Percentiles rank a stretch among this genome's conserved stretches.
Conservation (phyloP, 2,329 filamentous ascomycete genomes). For the Neopestalotiopsis sp. region DNA sequence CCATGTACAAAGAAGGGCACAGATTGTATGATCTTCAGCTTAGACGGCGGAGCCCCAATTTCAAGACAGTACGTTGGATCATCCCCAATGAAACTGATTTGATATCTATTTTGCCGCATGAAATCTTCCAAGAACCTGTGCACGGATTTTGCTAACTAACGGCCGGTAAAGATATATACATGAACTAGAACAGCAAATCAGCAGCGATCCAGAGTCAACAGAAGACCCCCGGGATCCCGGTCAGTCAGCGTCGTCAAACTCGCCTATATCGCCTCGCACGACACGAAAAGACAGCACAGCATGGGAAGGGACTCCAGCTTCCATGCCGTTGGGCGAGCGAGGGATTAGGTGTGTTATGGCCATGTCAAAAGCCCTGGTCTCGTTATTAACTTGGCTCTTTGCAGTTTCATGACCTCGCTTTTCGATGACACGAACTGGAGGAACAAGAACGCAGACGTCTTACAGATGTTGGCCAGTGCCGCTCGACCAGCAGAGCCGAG, state of each 20-base stretch:
- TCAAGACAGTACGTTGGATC: conserved; percentile 26
- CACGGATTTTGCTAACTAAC: too few relatives aligned
- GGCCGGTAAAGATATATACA: conserved; percentile 23
- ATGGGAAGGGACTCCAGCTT: background rate
- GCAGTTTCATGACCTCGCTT: conserved; percentile 13
- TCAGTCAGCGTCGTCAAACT: background rate
- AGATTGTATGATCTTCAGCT: conserved; percentile 34
- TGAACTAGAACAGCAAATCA: conserved; percentile 32
- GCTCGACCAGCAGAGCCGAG: conserved; percentile 14
- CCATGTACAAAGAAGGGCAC: conserved; percentile 30
- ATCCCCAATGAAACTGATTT: too few relatives aligned
- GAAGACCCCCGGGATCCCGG: conserved; percentile 3
- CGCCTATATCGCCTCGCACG: conserved; percentile 21
- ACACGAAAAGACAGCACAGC: conserved; percentile 9
- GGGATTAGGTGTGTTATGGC: conserved; percentile 19
- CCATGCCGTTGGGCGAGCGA: background rate
- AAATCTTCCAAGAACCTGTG: too few relatives aligned
- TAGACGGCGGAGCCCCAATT: conserved; percentile 27
- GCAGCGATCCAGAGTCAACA: background rate
- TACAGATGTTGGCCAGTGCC: conserved; percentile 18
- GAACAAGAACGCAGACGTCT: conserved; percentile 20
- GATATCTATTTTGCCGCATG: too few relatives aligned
- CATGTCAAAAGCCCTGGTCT: background rate
- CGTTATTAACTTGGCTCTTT: background rate
- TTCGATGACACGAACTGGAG: conserved; percentile 25